These are phyloP conservation scores for Forsythia viridissima DNA, from an alignment of 257 asterid genomes.

Conservation along the genomic window DNA sequence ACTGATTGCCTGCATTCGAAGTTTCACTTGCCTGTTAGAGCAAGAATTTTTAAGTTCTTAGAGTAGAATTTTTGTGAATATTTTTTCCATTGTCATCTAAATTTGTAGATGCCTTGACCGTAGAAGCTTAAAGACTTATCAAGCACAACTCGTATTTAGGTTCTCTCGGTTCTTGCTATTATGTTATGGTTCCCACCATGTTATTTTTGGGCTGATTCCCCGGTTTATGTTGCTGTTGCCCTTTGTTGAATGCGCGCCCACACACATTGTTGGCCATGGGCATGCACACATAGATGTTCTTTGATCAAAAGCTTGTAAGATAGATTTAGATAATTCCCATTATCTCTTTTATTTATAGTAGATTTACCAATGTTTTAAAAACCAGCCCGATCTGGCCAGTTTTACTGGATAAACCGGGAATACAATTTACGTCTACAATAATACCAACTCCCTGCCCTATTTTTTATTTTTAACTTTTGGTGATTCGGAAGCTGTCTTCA, in stretches of 20 bases:
- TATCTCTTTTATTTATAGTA: no score
- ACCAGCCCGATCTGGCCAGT: neutral
- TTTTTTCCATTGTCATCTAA: neutral
- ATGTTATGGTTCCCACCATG: neutral
- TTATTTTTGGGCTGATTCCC: neutral
- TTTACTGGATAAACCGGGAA: neutral
- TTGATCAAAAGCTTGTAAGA: no score
- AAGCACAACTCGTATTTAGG: neutral
- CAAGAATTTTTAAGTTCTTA: neutral
- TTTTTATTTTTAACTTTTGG: slow-evolving; percentile 24
- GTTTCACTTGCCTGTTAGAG: neutral
- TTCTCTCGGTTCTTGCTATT: neutral
- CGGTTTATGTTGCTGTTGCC: neutral
- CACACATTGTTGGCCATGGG: neutral
- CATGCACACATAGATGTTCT: no score
- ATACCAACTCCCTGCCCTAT: neutral
- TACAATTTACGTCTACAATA: neutral
- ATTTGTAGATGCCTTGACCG: neutral
- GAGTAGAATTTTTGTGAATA: neutral
- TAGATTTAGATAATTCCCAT: no score
- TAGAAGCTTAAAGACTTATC: neutral
- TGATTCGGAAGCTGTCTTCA: slow-evolving; percentile 61
- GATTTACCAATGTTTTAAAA: no score
- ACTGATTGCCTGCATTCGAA: neutral
- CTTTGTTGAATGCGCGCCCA: neutral